These are phyloP conservation scores for Zygosaccharomyces pseudobailii DNA, from an alignment of 1,139 yeast species.

Conservation along the genomic window DNA sequence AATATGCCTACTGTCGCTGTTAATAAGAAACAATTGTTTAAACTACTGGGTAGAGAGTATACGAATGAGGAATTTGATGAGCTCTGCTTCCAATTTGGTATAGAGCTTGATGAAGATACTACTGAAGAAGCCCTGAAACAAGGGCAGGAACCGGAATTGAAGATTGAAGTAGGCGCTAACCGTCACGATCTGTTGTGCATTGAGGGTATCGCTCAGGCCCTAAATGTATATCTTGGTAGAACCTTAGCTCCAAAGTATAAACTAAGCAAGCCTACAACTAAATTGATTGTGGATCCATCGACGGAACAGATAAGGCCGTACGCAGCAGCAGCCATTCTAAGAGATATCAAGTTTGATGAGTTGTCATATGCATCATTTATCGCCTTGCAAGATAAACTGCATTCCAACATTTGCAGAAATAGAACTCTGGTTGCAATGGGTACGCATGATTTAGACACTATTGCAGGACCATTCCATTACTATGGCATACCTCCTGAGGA, in stretches of 20 bases:
- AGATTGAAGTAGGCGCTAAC: constrained; percentile 97
- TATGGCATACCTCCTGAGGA: constrained; percentile 80
- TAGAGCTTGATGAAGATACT: constrained; percentile 92
- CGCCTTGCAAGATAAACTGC: constrained; percentile 92
- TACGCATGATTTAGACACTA: constrained; percentile 86
- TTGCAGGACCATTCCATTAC: constrained; percentile 82
- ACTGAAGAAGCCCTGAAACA: constrained; percentile 71
- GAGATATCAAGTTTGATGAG: constrained; percentile 75
- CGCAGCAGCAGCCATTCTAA: constrained; percentile 89
- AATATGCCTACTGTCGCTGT: constrained; percentile 94
- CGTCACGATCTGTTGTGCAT: constrained; percentile 97
- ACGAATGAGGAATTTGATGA: constrained; percentile 94
- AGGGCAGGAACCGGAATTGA: constrained; percentile 90
- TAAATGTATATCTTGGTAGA: constrained; percentile 83
- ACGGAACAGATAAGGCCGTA: constrained; percentile 78
- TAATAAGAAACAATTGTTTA: constrained; percentile 86
- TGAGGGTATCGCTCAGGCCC: constrained; percentile 95
- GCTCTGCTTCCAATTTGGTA: constrained; percentile 94
- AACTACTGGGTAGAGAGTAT: constrained; percentile 72
- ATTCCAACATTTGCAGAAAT: constrained; percentile 91
- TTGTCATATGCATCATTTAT: constrained; percentile 91
- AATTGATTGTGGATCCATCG: constrained; percentile 69
- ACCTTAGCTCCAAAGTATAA: constrained; percentile 60
- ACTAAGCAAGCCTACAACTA: constrained; percentile 54
- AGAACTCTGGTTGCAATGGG: constrained; percentile 98